A percentile compares a stretch with the other conserved stretches of the same genome.
Evolutionary conservation across 768 basidiomycete genomes (phyloP).

Genomic region (Hygrocybe coccinea): DNA sequence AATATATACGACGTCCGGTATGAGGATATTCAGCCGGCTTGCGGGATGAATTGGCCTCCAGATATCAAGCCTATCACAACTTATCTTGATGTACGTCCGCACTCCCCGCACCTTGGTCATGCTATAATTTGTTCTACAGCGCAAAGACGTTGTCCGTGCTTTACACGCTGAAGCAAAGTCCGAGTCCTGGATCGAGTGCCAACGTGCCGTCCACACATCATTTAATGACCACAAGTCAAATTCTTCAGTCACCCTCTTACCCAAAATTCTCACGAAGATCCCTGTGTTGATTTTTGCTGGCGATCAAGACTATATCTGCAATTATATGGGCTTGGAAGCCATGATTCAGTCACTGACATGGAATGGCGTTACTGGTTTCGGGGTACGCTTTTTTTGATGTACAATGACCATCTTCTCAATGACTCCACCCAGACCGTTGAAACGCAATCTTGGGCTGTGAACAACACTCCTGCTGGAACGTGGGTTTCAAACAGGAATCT

Average conservation of each 20-base stretch:
- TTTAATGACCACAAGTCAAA: constrained; percentile 53
- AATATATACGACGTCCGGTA: constrained; percentile 94
- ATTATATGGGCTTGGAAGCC: constrained; percentile 85
- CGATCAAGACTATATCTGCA: constrained; percentile 95
- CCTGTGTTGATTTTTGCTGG: constrained; percentile 90
- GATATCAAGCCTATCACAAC: constrained; percentile 69
- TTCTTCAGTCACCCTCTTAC: constrained; percentile 73
- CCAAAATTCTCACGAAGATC: constrained; percentile 70
- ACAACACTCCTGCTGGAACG: constrained; percentile 73
- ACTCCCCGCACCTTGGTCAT: not conserved
- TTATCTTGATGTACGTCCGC: constrained; percentile 70
- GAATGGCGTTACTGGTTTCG: constrained; percentile 80
- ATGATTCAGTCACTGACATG: constrained; percentile 81
- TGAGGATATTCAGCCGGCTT: constrained; percentile 80
- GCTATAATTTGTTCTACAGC: constrained; percentile 40
- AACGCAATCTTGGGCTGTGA: constrained; percentile 72
- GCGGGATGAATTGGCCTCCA: constrained; percentile 98
- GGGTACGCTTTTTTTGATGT: constrained; percentile 47
- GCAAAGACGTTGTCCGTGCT: constrained; percentile 71
- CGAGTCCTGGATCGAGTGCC: constrained; percentile 87
- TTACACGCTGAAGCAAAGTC: constrained; percentile 77
- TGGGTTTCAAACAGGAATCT: constrained; percentile 89
- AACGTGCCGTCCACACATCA: constrained; percentile 54
- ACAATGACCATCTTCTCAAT: constrained; percentile 5
- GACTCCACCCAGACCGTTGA: constrained; percentile 48